Conservation (phyloP, 352 stramenopile genomes). For the Paralagenidium karlingii region DNA sequence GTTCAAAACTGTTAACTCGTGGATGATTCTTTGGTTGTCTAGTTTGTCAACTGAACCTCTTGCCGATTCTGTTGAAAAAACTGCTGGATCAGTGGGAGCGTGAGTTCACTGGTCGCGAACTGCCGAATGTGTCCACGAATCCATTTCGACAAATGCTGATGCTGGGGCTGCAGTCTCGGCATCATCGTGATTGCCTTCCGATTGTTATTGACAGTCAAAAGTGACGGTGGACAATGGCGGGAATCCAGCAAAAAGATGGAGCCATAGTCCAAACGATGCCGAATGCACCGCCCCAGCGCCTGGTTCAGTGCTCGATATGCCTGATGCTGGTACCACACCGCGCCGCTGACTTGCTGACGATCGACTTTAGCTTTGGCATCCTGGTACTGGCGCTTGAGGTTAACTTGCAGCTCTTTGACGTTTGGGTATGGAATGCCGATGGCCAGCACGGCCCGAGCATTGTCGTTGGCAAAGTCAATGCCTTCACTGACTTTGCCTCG, state of each 20-base stretch:
- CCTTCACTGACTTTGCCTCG: slow-evolving; percentile 97
- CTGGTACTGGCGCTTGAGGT: slow-evolving; percentile 72
- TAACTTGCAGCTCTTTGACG: slow-evolving; percentile 86
- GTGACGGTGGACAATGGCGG: too few species aligned
- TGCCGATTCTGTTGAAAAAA: too few species aligned
- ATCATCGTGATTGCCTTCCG: slow-evolving; percentile 37
- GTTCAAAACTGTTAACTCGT: too few species aligned
- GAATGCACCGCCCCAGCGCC: slow-evolving; percentile 96
- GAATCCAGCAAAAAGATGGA: slow-evolving; percentile 95
- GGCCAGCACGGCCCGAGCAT: slow-evolving; percentile 94
- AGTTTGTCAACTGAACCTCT: too few species aligned
- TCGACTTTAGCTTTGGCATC: slow-evolving; percentile 56
- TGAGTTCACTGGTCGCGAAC: too few species aligned
- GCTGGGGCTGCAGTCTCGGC: too few species aligned
- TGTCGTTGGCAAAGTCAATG: slow-evolving; percentile 97
- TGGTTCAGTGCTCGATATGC: slow-evolving; percentile 98
- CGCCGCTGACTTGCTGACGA: slow-evolving; percentile 49
- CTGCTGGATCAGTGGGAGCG: too few species aligned
- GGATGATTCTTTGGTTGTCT: too few species aligned
- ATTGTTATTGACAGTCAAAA: too few species aligned
- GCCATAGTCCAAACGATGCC: slow-evolving; percentile 96
- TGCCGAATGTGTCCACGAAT: too few species aligned
- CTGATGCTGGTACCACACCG: slow-evolving; percentile 95
- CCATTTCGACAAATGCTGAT: too few species aligned
- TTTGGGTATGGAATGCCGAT: slow-evolving; percentile 98